Evolutionary conservation across 495 filamentous ascomycete genomes (phyloP).

Genomic region (Paragyromitra xinjiangensis): DNA sequence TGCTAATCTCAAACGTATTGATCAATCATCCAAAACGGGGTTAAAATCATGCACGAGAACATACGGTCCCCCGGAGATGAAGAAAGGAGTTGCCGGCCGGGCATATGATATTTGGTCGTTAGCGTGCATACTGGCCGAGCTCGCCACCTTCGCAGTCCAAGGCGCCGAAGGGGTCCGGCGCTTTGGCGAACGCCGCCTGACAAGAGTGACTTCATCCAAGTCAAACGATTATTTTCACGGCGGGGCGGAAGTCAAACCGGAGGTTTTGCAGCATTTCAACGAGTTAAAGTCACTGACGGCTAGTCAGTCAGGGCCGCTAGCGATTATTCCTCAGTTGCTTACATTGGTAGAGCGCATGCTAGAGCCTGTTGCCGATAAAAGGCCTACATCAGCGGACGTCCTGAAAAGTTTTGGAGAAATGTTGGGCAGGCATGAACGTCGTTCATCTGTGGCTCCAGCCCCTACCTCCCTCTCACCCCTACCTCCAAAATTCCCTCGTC

Average conservation of each 20-base stretch:
- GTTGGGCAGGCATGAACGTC: background rate
- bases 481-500: too few species aligned
- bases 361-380: background rate
- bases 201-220: background rate
- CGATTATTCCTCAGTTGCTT: background rate
- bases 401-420: background rate
- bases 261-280: background rate
- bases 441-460: too few species aligned
- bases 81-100: constrained; percentile 20
- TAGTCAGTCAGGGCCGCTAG: background rate
- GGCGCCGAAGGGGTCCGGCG: constrained; percentile 2
- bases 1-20: constrained; percentile 3
- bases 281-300: background rate
- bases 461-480: too few species aligned
- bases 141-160: constrained; percentile 33
- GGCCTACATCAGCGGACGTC: background rate
- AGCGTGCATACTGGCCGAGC: constrained; percentile 55
- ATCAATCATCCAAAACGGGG: background rate
- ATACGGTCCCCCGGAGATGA: constrained; percentile 27
- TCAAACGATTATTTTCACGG: background rate
- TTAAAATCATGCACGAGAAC: background rate
- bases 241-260: background rate
- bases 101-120: constrained; percentile 57
- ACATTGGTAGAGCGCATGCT: background rate
- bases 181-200: background rate